phyloP scores from a whole-genome alignment of 805 yeast genomes.

The Wickerhamomyces sydowiorum region DNA sequence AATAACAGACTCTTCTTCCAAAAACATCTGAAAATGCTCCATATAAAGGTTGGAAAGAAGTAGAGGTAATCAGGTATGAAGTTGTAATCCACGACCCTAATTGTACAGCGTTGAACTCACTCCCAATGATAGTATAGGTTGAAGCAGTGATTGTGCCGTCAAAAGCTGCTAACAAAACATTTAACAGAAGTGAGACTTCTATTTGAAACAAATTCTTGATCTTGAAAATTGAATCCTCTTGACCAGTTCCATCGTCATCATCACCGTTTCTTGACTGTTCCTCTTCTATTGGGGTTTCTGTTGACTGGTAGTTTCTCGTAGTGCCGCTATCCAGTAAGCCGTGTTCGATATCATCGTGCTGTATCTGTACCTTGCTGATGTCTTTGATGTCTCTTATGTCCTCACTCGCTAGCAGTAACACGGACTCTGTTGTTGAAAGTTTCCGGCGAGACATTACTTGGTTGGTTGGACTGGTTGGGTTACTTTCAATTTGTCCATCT shows the following conservation, averaged over 20 bases:
- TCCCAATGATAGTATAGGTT: constrained; percentile 41
- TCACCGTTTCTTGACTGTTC: too few species aligned
- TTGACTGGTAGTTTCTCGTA: not conserved
- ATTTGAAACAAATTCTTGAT: constrained; percentile 25
- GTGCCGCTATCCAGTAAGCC: not conserved
- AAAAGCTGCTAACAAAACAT: constrained; percentile 40
- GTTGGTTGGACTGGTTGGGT: too few species aligned
- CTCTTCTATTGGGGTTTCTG: constrained; percentile 1
- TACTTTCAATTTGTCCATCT: too few species aligned
- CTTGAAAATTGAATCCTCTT: constrained; percentile 10
- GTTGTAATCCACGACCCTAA: constrained; percentile 38
- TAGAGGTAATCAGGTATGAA: constrained; percentile 33
- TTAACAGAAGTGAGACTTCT: constrained; percentile 28
- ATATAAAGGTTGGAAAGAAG: constrained; percentile 37
- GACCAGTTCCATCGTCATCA: constrained; percentile 2
- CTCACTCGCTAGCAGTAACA: constrained; percentile 11
- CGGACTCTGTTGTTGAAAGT: constrained; percentile 8
- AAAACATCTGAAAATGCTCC: constrained; percentile 34
- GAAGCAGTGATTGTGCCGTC: constrained; percentile 46
- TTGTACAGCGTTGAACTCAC: constrained; percentile 29
- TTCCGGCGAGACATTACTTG: constrained; percentile 2
- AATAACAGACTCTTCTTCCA: constrained; percentile 30
- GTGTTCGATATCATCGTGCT: too few species aligned
- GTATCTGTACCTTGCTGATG: too few species aligned
- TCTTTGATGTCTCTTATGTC: constrained; percentile 7